phyloP scores from a whole-genome alignment of 2,329 filamentous ascomycete species.

The Fusarium sp. region DNA sequence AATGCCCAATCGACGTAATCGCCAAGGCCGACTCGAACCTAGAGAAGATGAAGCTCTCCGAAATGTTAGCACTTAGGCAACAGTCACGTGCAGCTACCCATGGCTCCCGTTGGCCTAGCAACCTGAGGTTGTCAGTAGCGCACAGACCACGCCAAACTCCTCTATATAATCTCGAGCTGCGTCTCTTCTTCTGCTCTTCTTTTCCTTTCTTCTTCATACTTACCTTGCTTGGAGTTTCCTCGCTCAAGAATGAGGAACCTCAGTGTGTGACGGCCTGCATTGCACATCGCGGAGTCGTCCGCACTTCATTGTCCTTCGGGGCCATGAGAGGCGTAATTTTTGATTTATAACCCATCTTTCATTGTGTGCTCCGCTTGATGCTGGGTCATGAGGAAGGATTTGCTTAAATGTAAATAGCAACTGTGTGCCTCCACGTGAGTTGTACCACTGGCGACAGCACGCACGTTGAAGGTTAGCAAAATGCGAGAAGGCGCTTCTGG shows the following conservation, averaged over 20 bases:
- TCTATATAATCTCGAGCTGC: conserved; percentile 45
- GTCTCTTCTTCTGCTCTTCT: conserved; percentile 40
- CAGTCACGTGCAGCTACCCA: not conserved
- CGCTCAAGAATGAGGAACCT: conserved; percentile 57
- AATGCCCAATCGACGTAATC: not conserved
- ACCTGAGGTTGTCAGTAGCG: not conserved
- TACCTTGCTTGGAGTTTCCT: conserved; percentile 58
- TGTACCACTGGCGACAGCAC: no score
- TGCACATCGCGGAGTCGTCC: conserved; percentile 63
- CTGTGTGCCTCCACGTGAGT: no score
- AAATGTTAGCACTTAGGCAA: not conserved
- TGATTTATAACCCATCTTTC: conserved; percentile 55
- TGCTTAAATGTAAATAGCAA: no score
- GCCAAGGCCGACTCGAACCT: conserved; percentile 6
- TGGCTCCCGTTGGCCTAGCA: not conserved
- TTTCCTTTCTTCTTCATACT: conserved; percentile 60
- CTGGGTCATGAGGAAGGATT: conserved; percentile 42
- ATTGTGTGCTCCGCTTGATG: conserved; percentile 52
- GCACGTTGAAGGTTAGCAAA: no score
- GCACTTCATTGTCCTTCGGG: conserved; percentile 63
- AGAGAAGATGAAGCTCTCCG: conserved; percentile 3
- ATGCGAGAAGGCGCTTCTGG: no score
- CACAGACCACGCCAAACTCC: not conserved
- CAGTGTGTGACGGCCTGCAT: conserved; percentile 62
- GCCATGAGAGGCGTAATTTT: conserved; percentile 65